Percentiles rank a stretch among this genome's conserved stretches.
These are phyloP conservation scores for Ambrosiella beaveri DNA, from an alignment of 2,329 filamentous ascomycete species.

Conservation along the genomic window DNA sequence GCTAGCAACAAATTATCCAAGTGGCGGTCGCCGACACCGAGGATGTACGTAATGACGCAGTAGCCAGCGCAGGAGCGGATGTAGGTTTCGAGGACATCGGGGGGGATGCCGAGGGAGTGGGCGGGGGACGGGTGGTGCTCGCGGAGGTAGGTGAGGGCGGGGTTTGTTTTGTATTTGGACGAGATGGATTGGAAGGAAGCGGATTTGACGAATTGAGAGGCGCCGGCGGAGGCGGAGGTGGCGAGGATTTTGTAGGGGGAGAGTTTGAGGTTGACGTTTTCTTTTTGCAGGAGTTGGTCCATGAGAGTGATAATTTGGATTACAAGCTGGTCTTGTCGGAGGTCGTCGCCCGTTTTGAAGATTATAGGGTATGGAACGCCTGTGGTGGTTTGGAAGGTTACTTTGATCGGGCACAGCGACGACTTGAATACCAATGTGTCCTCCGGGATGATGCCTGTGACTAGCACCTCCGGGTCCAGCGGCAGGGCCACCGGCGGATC, in stretches of 20 bases:
- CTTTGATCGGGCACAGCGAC: slow-evolving; percentile 74
- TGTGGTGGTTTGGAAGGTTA: slow-evolving; percentile 69
- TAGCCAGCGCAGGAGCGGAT: slow-evolving; percentile 93
- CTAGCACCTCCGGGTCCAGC: slow-evolving; percentile 64
- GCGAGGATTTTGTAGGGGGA: slow-evolving; percentile 94
- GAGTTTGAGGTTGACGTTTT: slow-evolving; percentile 87
- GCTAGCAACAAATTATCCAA: slow-evolving; percentile 86
- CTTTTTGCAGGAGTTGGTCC: slow-evolving; percentile 87
- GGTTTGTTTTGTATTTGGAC: slow-evolving; percentile 58
- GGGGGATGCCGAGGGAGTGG: slow-evolving; percentile 69
- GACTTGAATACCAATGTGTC: slow-evolving; percentile 92
- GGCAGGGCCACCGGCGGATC: slow-evolving; percentile 78
- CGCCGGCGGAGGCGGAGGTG: slow-evolving; percentile 74
- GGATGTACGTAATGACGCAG: slow-evolving; percentile 94
- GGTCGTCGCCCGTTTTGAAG: slow-evolving; percentile 93
- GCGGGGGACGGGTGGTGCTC: slow-evolving; percentile 76
- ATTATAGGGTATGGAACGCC: slow-evolving; percentile 76
- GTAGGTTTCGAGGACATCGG: slow-evolving; percentile 87
- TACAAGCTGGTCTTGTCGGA: slow-evolving; percentile 91
- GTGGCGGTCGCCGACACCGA: slow-evolving; percentile 90
- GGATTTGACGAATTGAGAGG: slow-evolving; percentile 84
- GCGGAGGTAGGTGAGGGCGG: slow-evolving; percentile 66
- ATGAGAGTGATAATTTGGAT: slow-evolving; percentile 95
- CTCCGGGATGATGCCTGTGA: slow-evolving; percentile 66
- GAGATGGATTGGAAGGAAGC: slow-evolving; percentile 69